Conservation (phyloP, 306 rosid species). For the Malus asiatica region DNA sequence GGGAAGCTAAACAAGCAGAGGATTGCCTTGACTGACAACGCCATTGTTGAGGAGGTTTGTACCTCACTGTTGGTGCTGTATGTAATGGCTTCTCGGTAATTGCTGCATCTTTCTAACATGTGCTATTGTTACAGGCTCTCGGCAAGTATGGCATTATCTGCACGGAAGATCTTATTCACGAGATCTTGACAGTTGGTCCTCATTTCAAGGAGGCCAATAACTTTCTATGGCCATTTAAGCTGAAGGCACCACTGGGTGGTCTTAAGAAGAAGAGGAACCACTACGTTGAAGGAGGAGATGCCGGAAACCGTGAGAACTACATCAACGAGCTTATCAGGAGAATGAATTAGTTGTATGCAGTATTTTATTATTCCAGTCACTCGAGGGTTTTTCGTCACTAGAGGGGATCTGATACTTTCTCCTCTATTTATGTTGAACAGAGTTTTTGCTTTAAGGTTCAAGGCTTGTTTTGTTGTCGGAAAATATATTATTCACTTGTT, state of each 20-base stretch:
- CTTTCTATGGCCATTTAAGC: constrained; percentile 92
- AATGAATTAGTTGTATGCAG: constrained; percentile 41
- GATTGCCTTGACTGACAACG: constrained; percentile 62
- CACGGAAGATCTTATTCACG: constrained; percentile 75
- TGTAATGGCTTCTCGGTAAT: background rate
- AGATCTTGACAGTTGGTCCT: constrained; percentile 80
- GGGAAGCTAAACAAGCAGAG: constrained; percentile 76
- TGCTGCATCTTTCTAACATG: constrained; percentile 6
- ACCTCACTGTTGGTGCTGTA: background rate
- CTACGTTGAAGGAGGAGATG: constrained; percentile 93
- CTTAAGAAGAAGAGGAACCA: constrained; percentile 89
- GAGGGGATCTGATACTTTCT: background rate
- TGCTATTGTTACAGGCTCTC: constrained; percentile 34
- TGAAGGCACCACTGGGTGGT: constrained; percentile 92
- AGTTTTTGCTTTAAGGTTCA: background rate
- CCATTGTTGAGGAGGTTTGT: constrained; percentile 62
- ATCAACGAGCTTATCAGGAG: constrained; percentile 84
- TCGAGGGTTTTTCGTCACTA: constrained; percentile 5
- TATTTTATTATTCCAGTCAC: background rate
- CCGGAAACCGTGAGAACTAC: constrained; percentile 81
- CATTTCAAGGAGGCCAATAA: constrained; percentile 89
- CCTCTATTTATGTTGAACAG: background rate
- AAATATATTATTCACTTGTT: background rate
- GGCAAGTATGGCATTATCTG: constrained; percentile 69
- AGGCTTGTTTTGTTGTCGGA: constrained; percentile 3